Evolutionary conservation across 139 green algal species (phyloP), one percentile per base, ranked within the genome.

Genomic region (Chlamydomonas sphaeroides): DNA sequence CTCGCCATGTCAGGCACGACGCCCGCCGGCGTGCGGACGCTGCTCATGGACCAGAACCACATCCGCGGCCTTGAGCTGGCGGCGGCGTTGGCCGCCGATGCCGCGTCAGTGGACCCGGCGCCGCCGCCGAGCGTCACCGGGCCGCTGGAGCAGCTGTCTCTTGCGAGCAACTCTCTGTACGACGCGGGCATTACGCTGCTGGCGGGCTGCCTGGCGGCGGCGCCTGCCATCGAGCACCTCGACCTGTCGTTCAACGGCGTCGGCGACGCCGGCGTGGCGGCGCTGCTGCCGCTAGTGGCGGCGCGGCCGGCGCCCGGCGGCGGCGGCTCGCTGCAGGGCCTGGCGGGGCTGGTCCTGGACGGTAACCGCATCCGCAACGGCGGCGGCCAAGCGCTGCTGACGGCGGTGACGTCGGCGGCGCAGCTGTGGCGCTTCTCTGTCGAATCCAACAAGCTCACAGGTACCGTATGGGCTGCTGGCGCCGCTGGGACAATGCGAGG

Each of bases 391-490:
- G 18, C 28, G 35, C 65, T 84, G 48, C 63, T 84, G 77, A 49
- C 39, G 23, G 77, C 77, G 1, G 65, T 75, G 18, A 66, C 63
- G 49, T 65, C 77, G 57, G 65, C 63, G 30, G 48, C 63, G 26
- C 48, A 17, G 48, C 77, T 84, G 65, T 84, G 77, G 77, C 48
- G 65, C 32, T 84, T 84, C 49, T 76, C 65, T 2, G 77, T n/a
- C 45, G 77, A 84, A 30, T 48, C 35, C 48, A 84, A 84, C 63
- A 84, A 84, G 77, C 45, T 84, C 39, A 84, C 77, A 25, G 77
- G 77, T 84, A 51, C 25, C n/a, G n/a, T n/a, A n/a, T n/a, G n/a
- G n/a, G n/a, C n/a, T 56, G 15, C 20, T 15, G 15, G 20, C 48
- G 48, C 48, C 20, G 48, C 15, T 56, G 15, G 15, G 48, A 18